Conservation (phyloP, 1,284 basidiomycete species). For the Trametes sp. region DNA sequence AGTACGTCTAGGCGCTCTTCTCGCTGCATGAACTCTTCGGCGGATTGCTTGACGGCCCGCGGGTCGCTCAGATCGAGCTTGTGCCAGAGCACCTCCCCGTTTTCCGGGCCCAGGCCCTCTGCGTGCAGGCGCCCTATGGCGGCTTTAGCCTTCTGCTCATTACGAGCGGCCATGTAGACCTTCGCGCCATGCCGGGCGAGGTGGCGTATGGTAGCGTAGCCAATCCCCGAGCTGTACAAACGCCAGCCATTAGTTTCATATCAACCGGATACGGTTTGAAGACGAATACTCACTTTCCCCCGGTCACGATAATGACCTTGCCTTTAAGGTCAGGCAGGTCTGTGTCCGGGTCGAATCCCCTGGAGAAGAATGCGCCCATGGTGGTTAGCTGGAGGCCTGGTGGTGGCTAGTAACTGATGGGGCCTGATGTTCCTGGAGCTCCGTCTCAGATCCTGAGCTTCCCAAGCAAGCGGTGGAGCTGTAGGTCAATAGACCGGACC, state of each 20-base stretch:
- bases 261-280: background rate
- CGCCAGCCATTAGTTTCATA: background rate
- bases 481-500: too few relatives aligned
- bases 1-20: slow-evolving; percentile 63
- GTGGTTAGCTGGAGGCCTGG: too few relatives aligned
- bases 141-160: slow-evolving; percentile 46
- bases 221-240: slow-evolving; percentile 47
- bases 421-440: too few relatives aligned
- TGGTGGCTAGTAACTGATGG: too few relatives aligned
- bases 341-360: background rate
- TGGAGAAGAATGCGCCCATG: slow-evolving; percentile 8
- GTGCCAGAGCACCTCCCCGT: slow-evolving; percentile 53
- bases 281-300: slow-evolving; percentile 45
- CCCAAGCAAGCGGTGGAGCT: background rate
- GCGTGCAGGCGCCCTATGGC: slow-evolving; percentile 48
- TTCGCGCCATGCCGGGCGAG: slow-evolving; percentile 52
- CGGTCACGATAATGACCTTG: slow-evolving; percentile 41
- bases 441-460: too few relatives aligned
- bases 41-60: slow-evolving; percentile 50
- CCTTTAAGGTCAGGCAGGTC: slow-evolving; percentile 3
- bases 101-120: slow-evolving; percentile 41
- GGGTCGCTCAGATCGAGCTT: slow-evolving; percentile 56
- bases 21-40: slow-evolving; percentile 51
- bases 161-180: slow-evolving; percentile 52
- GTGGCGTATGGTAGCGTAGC: slow-evolving; percentile 47